Evolutionary conservation across 2,329 filamentous ascomycete genomes (phyloP).

Genomic region (Colletotrichum paranaense): DNA sequence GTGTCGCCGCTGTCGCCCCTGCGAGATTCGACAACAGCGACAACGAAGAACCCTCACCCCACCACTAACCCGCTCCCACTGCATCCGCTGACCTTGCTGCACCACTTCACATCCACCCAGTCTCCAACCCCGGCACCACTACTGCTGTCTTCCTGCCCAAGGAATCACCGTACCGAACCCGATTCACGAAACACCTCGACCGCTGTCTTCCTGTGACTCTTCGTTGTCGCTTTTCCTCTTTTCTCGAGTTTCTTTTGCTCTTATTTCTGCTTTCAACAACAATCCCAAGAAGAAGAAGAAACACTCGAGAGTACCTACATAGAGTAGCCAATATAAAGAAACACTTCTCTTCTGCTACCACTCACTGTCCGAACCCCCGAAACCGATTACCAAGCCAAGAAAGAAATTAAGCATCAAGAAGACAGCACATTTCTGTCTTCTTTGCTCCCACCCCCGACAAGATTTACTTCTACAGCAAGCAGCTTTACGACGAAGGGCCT

Average conservation of each 20-base stretch:
- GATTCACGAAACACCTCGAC: conserved; percentile 18
- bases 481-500: conserved; percentile 15
- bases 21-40: not conserved
- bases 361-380: conserved; percentile 19
- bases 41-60: conserved; percentile 16
- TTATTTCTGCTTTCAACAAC: conserved; percentile 1
- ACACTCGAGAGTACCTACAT: conserved; percentile 25
- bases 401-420: conserved; percentile 3
- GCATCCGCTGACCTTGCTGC: conserved; percentile 20
- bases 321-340: conserved; percentile 34
- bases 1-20: not conserved
- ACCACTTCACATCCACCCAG: conserved; percentile 14
- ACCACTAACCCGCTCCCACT: conserved; percentile 24
- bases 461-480: conserved; percentile 24
- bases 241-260: conserved; percentile 22
- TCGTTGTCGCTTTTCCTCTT: conserved; percentile 13
- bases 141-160: conserved; percentile 33
- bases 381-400: conserved; percentile 16
- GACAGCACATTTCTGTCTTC: conserved; percentile 11
- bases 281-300: not conserved
- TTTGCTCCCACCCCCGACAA: not conserved
- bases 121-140: conserved; percentile 18
- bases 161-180: conserved; percentile 18
- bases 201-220: conserved; percentile 6
- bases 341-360: conserved; percentile 26